A percentile compares a stretch with the other conserved stretches of the same genome.
Evolutionary conservation across 805 yeast species (phyloP).

Genomic region (Teunomyces gatunensis): DNA sequence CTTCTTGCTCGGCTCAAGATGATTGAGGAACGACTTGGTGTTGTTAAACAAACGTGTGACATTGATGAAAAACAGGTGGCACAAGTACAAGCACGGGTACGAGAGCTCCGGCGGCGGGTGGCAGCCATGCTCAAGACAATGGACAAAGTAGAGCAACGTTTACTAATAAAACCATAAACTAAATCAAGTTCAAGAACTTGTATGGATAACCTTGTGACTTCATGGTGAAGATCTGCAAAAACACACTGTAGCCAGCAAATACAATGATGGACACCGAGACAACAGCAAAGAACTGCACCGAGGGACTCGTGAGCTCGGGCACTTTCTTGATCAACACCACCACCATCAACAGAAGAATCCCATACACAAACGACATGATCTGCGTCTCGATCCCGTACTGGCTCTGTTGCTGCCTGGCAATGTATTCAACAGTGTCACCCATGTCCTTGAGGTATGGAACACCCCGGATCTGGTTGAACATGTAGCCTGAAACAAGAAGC

Average conservation of each 20-base stretch:
- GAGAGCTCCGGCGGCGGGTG: conserved; percentile 32
- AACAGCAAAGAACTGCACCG: conserved; percentile 50
- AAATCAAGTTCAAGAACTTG: conserved; percentile 39
- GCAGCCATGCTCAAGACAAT: conserved; percentile 26
- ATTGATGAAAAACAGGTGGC: conserved; percentile 19
- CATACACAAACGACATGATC: conserved; percentile 71
- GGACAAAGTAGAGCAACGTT: conserved; percentile 30
- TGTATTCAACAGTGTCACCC: conserved; percentile 31
- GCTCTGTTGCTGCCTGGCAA: conserved; percentile 59
- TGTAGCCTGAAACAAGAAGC: conserved; percentile 82
- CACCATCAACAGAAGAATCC: conserved; percentile 57
- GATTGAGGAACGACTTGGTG: conserved; percentile 34
- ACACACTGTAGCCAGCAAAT: conserved; percentile 58
- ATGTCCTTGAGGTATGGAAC: conserved; percentile 58
- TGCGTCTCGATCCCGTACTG: conserved; percentile 92
- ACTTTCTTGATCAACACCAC: conserved; percentile 58
- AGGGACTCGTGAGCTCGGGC: conserved; percentile 45
- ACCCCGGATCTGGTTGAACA: conserved; percentile 86
- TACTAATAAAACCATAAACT: neutral
- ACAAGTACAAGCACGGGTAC: conserved; percentile 20
- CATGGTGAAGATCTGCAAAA: conserved; percentile 62
- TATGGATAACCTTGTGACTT: conserved; percentile 81
- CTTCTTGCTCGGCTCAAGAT: conserved; percentile 47
- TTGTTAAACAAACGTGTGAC: conserved; percentile 21
- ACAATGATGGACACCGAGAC: conserved; percentile 42